phyloP scores from a whole-genome alignment of 1,284 basidiomycete genomes.

The Psilocybe mexicana region DNA sequence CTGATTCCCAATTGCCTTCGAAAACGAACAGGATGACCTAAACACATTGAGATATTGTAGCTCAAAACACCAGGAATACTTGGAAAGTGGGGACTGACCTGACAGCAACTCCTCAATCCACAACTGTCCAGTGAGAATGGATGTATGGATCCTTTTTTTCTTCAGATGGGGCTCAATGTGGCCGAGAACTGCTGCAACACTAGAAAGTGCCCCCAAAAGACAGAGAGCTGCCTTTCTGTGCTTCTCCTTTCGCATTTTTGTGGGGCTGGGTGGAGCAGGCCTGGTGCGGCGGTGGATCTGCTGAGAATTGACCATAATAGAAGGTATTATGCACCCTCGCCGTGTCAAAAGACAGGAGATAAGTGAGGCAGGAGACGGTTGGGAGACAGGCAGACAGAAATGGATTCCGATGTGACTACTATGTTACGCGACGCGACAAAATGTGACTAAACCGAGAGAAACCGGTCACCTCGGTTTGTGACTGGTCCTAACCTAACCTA shows the following conservation, averaged over 20 bases:
- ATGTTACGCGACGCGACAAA: not conserved
- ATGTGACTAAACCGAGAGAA: not conserved
- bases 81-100: not conserved
- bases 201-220: slow-evolving; percentile 6
- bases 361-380: too few relatives aligned
- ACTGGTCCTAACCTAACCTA: not conserved
- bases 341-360: too few relatives aligned
- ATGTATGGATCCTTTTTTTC: slow-evolving; percentile 12
- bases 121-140: slow-evolving; percentile 8
- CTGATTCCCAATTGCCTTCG: slow-evolving; percentile 14
- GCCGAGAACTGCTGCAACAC: slow-evolving; percentile 4
- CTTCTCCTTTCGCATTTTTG: slow-evolving; percentile 6
- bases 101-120: slow-evolving; percentile 17
- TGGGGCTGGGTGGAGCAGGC: not conserved
- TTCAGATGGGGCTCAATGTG: slow-evolving; percentile 1
- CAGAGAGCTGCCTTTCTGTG: slow-evolving; percentile 7
- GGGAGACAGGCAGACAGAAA: not conserved
- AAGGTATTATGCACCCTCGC: too few relatives aligned
- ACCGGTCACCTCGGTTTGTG: not conserved
- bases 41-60: not conserved
- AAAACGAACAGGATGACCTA: slow-evolving; percentile 10
- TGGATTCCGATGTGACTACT: not conserved
- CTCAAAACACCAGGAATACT: not conserved
- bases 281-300: not conserved
- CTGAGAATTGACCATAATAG: not conserved